A percentile compares a stretch with the other conserved stretches of the same genome.
These are phyloP conservation scores for Fusarium sp. DNA, from an alignment of 2,329 filamentous ascomycete genomes.

Conservation along the genomic window DNA sequence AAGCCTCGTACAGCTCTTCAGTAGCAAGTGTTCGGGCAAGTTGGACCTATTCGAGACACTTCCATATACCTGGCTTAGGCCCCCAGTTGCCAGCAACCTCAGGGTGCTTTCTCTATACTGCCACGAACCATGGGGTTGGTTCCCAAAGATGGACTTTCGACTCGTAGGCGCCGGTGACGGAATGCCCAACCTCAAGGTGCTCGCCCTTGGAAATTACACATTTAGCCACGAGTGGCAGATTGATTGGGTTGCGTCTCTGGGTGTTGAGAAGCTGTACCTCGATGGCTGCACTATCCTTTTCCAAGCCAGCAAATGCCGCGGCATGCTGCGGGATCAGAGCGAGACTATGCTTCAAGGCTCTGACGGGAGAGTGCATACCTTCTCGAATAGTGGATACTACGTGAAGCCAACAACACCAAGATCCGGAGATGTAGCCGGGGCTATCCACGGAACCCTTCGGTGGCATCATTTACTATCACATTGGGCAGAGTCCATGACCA, in stretches of 20 bases:
- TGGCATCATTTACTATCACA: constrained; percentile 14
- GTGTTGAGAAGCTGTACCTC: constrained; percentile 50
- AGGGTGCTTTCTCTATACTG: constrained; percentile 52
- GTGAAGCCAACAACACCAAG: too few relatives aligned
- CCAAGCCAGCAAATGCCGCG: background rate
- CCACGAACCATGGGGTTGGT: constrained; percentile 51
- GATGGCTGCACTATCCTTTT: constrained; percentile 53
- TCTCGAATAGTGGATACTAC: constrained; percentile 1
- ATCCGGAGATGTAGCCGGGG: accelerated
- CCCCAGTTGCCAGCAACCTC: constrained; percentile 35
- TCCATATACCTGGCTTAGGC: constrained; percentile 33
- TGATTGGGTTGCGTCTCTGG: constrained; percentile 55
- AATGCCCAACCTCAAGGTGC: constrained; percentile 50
- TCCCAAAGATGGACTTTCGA: constrained; percentile 50
- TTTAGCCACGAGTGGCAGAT: constrained; percentile 58
- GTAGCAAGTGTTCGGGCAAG: background rate
- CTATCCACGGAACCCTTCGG: background rate
- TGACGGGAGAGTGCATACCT: background rate
- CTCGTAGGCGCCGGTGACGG: background rate
- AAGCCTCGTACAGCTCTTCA: background rate
- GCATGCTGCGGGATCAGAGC: background rate
- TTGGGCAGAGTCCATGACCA: background rate
- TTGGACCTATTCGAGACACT: constrained; percentile 17
- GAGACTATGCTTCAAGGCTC: background rate
- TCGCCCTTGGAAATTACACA: constrained; percentile 52